Evolutionary conservation across 2,329 filamentous ascomycete genomes (phyloP), one percentile per base, ranked within the genome.

Genomic region (Pseudogymnoascus sp.): DNA sequence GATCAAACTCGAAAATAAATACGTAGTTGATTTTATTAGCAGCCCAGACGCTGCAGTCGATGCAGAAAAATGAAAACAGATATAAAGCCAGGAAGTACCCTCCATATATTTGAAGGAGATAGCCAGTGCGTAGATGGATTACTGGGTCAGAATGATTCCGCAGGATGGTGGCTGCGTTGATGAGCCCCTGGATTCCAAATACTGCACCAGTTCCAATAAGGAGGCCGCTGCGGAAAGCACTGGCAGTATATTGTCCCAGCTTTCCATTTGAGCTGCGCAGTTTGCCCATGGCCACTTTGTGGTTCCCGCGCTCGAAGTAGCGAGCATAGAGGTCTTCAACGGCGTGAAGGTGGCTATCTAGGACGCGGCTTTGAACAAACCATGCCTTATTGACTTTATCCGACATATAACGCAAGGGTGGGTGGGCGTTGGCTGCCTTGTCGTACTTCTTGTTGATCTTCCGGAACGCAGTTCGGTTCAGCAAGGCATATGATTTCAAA

Each of bases 371-470:
- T 73, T 90, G 88, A 42, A 97, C 93, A 71, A 99, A 99, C 82
- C 90, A 91, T 1, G 93, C 84, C 67, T 88, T 87, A 77, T 91
- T 93, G 69, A 99, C 92, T 72, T 93, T 93, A 69, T 97, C 93
- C 33, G 87, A 88, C 84, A 97, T 90, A 75, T 93, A 97, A 28
- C 88, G 84, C 72, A 89, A 83, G 0, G 88, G 83, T 0, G 91
- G 91, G 10, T 88, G 84, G 42, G 91, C 88, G 69, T 92, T 85
- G 64, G 92, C 86, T 1, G 89, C 86, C 77, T 97, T 99, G 80
- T 97, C 93, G 74, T 96, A 97, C 76, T 99, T 99, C 76, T 99
- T 99, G 77, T 96, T 97, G 73, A 99, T 91, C 75, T 99, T 99
- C 33, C 93, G 87, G 72, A 97, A 97, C 0, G 92, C 95, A 0